Evolutionary conservation across 192 early-diverging fungal genomes (phyloP).

Genomic region (Helicostylum pulchrum): DNA sequence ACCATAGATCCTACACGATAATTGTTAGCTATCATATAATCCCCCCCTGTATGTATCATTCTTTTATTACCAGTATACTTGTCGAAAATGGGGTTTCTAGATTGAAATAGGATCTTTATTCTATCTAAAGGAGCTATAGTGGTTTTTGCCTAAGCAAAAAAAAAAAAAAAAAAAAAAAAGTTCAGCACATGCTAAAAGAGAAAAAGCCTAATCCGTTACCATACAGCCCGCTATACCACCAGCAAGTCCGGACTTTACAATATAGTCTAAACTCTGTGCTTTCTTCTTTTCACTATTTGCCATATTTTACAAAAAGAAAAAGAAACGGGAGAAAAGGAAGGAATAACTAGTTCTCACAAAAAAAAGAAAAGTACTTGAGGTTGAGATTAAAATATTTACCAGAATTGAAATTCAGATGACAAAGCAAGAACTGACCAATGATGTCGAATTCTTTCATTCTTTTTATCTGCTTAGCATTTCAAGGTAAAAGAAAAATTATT

Average conservation of each 20-base stretch:
- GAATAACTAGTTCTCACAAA: background rate
- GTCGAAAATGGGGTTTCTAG: slow-evolving; percentile 69
- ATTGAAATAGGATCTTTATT: slow-evolving; percentile 87
- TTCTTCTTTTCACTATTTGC: slow-evolving; percentile 2
- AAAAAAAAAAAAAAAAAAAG: background rate
- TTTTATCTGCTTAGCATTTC: too few species aligned
- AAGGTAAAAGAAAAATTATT: too few species aligned
- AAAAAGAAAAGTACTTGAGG: background rate
- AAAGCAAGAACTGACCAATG: too few species aligned
- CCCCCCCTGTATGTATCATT: background rate
- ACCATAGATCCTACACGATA: slow-evolving; percentile 58
- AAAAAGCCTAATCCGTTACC: slow-evolving; percentile 23
- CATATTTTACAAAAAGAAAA: background rate
- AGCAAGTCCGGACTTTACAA: slow-evolving; percentile 43
- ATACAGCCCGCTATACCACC: slow-evolving; percentile 52
- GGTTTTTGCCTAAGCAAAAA: slow-evolving; percentile 61
- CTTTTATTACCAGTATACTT: slow-evolving; percentile 55
- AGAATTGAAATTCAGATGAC: too few species aligned
- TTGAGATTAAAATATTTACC: too few species aligned
- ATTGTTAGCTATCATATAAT: background rate
- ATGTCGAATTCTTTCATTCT: too few species aligned
- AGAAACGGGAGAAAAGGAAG: background rate
- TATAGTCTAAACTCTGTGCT: slow-evolving; percentile 43
- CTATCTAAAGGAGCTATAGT: slow-evolving; percentile 81
- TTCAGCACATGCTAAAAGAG: background rate